Conservation (phyloP, 306 rosid genomes). For the Nissolia schottii region DNA sequence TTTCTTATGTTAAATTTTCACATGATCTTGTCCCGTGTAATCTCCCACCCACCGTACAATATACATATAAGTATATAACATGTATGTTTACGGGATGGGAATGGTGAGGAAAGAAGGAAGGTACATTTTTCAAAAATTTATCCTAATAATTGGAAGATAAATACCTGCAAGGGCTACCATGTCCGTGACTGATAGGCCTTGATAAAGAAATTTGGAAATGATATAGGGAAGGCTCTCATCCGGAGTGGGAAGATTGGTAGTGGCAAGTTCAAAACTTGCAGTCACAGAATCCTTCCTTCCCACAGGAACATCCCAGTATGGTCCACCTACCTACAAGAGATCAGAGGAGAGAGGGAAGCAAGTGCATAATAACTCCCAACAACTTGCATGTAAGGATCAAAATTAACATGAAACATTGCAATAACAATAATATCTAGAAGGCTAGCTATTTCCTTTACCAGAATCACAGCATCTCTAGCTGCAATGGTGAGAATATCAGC, state of each 20-base stretch:
- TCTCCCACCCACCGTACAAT: too few species aligned
- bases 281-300: constrained; percentile 90
- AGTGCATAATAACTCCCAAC: neutral
- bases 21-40: too few species aligned
- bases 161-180: constrained; percentile 87
- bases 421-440: neutral
- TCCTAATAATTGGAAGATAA: neutral
- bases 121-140: neutral
- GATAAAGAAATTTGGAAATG: constrained; percentile 78
- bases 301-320: constrained; percentile 92
- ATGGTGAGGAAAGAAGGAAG: neutral
- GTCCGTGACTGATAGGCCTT: constrained; percentile 79
- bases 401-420: neutral
- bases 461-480: constrained; percentile 92
- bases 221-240: constrained; percentile 48
- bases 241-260: constrained; percentile 59
- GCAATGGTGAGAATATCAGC: constrained; percentile 96
- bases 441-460: constrained; percentile 41
- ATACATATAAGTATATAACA: too few species aligned
- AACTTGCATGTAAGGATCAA: neutral
- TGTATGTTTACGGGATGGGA: neutral
- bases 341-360: neutral
- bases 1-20: too few species aligned
- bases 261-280: constrained; percentile 61
- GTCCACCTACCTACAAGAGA: constrained; percentile 81